These are phyloP conservation scores for Globisporangium middletonii DNA, from an alignment of 352 stramenopile species.

Conservation along the genomic window DNA sequence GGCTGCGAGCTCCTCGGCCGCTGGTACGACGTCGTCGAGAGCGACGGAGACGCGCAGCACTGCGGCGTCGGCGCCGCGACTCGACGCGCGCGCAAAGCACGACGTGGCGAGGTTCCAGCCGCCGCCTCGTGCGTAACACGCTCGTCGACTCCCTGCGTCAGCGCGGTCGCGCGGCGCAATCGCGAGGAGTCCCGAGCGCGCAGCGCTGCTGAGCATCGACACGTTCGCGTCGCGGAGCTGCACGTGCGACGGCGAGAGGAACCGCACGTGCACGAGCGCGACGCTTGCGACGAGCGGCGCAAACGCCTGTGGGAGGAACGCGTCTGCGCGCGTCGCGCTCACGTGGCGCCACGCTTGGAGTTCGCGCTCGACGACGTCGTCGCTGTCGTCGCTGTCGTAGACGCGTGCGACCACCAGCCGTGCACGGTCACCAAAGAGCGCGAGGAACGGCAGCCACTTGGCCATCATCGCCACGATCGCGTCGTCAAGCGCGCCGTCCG, in stretches of 20 bases:
- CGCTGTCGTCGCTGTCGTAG: not conserved
- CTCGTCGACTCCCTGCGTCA: conserved; percentile 23
- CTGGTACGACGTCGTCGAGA: conserved; percentile 14
- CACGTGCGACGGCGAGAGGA: conserved; percentile 24
- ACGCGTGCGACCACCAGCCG: conserved; percentile 43
- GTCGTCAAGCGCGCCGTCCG: conserved; percentile 20
- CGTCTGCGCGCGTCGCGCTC: conserved; percentile 20
- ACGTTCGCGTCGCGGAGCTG: conserved; percentile 37
- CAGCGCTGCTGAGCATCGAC: conserved; percentile 22
- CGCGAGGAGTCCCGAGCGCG: conserved; percentile 32
- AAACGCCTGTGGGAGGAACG: conserved; percentile 29
- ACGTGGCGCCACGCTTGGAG: conserved; percentile 31
- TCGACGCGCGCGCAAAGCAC: not conserved
- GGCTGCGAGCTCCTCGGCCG: not conserved
- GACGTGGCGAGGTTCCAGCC: conserved; percentile 19
- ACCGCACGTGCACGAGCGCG: conserved; percentile 32
- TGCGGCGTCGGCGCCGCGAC: conserved; percentile 17
- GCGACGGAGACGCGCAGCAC: conserved; percentile 33
- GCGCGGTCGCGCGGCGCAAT: conserved; percentile 27
- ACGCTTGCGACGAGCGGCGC: conserved; percentile 29
- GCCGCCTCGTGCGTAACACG: conserved; percentile 22
- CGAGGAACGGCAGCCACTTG: conserved; percentile 46
- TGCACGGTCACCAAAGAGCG: conserved; percentile 48
- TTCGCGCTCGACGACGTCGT: conserved; percentile 26
- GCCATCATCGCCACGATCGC: conserved; percentile 38